Conservation (phyloP, 139 green algal species). For the Chlamydomonas asymmetrica region DNA sequence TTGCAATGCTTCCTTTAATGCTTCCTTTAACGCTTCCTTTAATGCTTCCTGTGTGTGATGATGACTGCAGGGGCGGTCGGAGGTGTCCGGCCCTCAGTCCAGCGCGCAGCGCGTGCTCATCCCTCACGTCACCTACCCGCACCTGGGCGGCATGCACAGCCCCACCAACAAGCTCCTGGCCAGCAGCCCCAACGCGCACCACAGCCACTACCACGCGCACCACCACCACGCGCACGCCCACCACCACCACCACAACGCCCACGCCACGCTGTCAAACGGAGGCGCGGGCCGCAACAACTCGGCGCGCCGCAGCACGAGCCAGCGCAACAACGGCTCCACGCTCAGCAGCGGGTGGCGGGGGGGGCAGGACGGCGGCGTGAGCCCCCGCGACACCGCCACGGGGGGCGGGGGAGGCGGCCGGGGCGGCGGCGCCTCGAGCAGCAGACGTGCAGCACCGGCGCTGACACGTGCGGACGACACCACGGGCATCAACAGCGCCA, state of each 20-base stretch:
- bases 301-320: background rate
- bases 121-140: too few relatives aligned
- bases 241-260: background rate
- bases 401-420: background rate
- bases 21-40: too few relatives aligned
- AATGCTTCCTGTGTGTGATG: too few relatives aligned
- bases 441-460: background rate
- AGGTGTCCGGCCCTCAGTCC: too few relatives aligned
- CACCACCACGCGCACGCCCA: background rate
- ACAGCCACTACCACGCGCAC: background rate
- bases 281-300: background rate
- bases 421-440: background rate
- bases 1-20: too few relatives aligned
- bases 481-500: constrained; percentile 7
- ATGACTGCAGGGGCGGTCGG: too few relatives aligned
- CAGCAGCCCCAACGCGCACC: background rate
- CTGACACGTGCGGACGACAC: too few relatives aligned
- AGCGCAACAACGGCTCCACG: background rate
- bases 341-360: background rate
- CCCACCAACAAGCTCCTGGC: too few relatives aligned
- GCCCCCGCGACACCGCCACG: background rate
- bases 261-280: too few relatives aligned
- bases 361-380: background rate
- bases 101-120: too few relatives aligned
- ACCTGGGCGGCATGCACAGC: too few relatives aligned